Evolutionary conservation across 257 asterid species (phyloP), one percentile per base, ranked within the genome.

Genomic region (Solanum rostratum): DNA sequence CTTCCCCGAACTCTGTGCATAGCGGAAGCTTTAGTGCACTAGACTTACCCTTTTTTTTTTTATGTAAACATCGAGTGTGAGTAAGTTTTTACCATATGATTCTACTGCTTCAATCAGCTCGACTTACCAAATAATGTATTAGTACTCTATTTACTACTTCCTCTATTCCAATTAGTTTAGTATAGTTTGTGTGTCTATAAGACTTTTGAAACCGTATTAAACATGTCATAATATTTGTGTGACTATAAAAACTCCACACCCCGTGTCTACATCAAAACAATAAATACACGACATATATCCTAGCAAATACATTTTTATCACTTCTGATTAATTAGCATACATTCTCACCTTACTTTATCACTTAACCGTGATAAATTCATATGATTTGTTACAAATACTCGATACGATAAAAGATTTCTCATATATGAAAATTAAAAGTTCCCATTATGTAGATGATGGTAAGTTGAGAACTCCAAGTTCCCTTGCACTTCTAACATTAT

Each of bases 401-500:
- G 0, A 68, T 68, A 37, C 24, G 22, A 7, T 46, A 16, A 33
- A 66, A 8, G 30, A 66, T 66, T 16, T 65, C 19, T 39, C 10
- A 71, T 16, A 41, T 69, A 74, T 22, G 60, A 5, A 24, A 76
- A 50, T 46, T 8, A 24, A 15, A 74, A 27, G 15, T 27, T 27
- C 81, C 55, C 22, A 27, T 50, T 49, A 76, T 27, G 16, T 1
- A 49, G 82, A 49, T 74, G 81, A 14, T 76, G 62, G 45, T 52
- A 65, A 7, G 10, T 50, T 41, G 20, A 70, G 73, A 82, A 59
- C 85, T 30, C 90, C 87, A 10, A 86, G 10, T 73, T 78, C 53
- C 73, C 46, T 84, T 13, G 83, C 87, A 55, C 89, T 76, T 37
- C 12, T 45, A 49, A 88, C 54, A 84, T 60, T 80, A 55, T 79